Base-by-base conservation (phyloP, 2,329 filamentous ascomycete genomes). In the Trichophyton equinum region DNA sequence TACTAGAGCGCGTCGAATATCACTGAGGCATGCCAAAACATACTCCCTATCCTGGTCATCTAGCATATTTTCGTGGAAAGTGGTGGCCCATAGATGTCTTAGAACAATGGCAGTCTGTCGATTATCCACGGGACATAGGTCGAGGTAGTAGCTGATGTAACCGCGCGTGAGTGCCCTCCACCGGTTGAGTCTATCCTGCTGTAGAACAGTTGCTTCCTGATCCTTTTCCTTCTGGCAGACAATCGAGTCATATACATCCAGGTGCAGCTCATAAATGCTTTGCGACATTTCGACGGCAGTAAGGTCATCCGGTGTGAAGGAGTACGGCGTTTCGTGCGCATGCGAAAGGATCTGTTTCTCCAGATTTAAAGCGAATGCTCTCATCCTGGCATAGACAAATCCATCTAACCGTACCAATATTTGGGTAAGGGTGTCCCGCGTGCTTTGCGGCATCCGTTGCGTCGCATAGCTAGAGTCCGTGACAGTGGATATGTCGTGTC, bases 1-100 rank as follows among this genome's bases (percentile, higher is more conserved):
- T 27, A 75, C 67, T 13, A 88, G 73, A 9, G 83, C 73, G 2
- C 67, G 68, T 67, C 84, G 83, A 11, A 89, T 72, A 65, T 88
- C 85, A 62, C 81, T 77, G 71, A 87, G 82, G 66, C 82, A 85
- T 56, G 79, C 75, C 27, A 87, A 70, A 38, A 85, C 76, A 67
- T 86, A 81, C 59, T 85, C 81, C 58, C 84, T 81, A 15, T 77
- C 71, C 3, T 81, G 74, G 49, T 82, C 77, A 36, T 81, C 79
- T 9, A 77, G 77, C 64, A 84, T 78, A 57, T 78, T 85, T 57
- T 84, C 76, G 62, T 83, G 80, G 63, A 85, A 83, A 4, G 82
- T 82, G 7, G 82, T 84, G 22, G 85, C 78, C 85, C 85, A 88
- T 9, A 88, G 70, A 68, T 87, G 85, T 46, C 86, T 80, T 36